A percentile compares a stretch with the other conserved stretches of the same genome.
These are phyloP conservation scores for Fusarium nurragi DNA, from an alignment of 2,329 filamentous ascomycete species.

Conservation along the genomic window DNA sequence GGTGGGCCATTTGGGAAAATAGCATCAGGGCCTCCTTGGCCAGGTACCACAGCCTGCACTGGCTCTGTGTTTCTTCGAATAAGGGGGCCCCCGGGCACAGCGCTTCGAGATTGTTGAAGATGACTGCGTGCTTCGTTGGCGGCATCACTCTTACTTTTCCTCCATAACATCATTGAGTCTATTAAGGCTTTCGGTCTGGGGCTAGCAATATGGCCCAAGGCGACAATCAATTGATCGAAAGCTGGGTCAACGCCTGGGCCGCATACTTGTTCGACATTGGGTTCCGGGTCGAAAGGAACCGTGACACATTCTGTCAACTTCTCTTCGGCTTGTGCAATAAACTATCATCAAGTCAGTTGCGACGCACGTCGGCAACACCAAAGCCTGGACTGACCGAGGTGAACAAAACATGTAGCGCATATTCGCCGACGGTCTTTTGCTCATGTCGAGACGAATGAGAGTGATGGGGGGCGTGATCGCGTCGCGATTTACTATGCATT, in stretches of 20 bases:
- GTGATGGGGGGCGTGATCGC: constrained; percentile 78
- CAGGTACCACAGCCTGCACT: constrained; percentile 55
- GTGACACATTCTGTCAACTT: constrained; percentile 91
- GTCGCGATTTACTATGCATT: constrained; percentile 73
- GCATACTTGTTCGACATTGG: constrained; percentile 87
- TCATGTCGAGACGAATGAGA: constrained; percentile 81
- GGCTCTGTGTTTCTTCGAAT: constrained; percentile 81
- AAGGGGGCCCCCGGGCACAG: constrained; percentile 59
- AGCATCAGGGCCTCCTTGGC: constrained; percentile 41
- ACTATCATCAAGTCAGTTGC: constrained; percentile 58
- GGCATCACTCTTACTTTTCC: constrained; percentile 92
- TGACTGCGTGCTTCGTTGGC: constrained; percentile 74
- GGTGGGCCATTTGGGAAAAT: constrained; percentile 51
- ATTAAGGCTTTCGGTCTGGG: constrained; percentile 95
- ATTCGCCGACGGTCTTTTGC: constrained; percentile 94
- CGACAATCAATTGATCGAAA: constrained; percentile 94
- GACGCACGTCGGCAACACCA: neutral
- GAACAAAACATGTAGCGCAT: constrained; percentile 94
- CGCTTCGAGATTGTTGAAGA: constrained; percentile 62
- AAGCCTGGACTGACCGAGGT: constrained; percentile 72
- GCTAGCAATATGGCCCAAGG: constrained; percentile 92
- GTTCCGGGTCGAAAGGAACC: constrained; percentile 80
- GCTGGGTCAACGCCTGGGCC: constrained; percentile 86
- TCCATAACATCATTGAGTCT: constrained; percentile 98
- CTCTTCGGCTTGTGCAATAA: constrained; percentile 95